These are phyloP conservation scores for Avena sativa DNA, from an alignment of 176 grass and related monocot genomes.

Conservation along the genomic window DNA sequence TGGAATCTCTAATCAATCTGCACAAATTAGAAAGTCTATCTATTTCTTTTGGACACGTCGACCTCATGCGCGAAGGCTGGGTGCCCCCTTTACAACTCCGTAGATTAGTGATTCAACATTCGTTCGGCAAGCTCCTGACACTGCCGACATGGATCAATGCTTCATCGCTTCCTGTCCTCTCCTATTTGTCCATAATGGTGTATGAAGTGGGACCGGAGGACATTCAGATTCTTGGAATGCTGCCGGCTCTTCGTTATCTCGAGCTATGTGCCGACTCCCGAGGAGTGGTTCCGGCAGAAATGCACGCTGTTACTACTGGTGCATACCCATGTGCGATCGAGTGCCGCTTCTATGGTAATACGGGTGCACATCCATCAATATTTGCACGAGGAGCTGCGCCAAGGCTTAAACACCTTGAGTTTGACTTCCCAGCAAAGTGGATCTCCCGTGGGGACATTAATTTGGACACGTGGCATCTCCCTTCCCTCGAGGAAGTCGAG, in stretches of 20 bases:
- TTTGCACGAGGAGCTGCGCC: no score
- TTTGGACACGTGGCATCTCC: background rate
- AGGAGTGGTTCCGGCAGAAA: no score
- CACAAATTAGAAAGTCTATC: background rate
- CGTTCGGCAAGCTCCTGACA: no score
- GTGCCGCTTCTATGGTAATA: no score
- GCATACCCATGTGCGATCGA: no score
- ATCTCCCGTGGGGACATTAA: background rate
- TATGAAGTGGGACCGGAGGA: background rate
- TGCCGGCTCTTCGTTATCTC: background rate
- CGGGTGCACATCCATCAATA: no score
- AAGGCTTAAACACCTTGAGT: no score
- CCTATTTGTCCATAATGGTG: rapidly evolving
- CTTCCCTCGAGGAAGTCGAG: background rate
- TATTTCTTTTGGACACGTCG: rapidly evolving
- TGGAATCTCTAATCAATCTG: background rate
- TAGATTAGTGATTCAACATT: background rate
- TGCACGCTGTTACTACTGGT: no score
- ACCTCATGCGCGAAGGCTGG: background rate
- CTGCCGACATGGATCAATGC: background rate
- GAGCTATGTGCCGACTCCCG: rapidly evolving
- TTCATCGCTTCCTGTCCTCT: background rate
- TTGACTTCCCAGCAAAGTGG: no score
- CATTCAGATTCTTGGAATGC: background rate
- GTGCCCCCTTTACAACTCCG: background rate